These are phyloP conservation scores for Lachancea sp. DNA, from an alignment of 805 yeast genomes.

Conservation along the genomic window DNA sequence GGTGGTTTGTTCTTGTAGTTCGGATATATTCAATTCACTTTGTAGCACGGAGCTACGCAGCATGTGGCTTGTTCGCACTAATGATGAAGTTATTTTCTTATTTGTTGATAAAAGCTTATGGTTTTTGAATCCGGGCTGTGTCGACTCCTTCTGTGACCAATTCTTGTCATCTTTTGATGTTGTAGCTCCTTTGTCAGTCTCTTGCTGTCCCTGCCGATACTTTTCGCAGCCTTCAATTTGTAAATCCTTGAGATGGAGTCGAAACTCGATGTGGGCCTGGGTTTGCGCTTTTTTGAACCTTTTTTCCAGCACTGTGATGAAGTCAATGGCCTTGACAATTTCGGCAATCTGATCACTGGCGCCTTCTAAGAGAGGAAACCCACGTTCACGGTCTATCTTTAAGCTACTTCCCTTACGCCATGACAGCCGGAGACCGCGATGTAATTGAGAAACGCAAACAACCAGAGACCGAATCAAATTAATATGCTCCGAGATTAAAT, in stretches of 20 bases:
- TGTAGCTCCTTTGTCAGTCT: too few relatives aligned
- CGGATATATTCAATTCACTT: constrained; percentile 32
- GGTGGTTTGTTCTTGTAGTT: constrained; percentile 29
- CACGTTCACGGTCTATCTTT: neutral
- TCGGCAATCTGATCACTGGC: constrained; percentile 4
- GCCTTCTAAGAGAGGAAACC: neutral
- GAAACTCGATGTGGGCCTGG: constrained; percentile 4
- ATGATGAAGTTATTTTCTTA: constrained; percentile 27
- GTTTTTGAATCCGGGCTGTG: constrained; percentile 1
- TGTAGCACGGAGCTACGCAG: constrained; percentile 31
- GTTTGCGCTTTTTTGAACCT: constrained; percentile 4
- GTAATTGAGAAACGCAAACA: constrained; percentile 5
- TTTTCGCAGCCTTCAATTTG: constrained; percentile 4
- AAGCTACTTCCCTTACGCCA: constrained; percentile 1
- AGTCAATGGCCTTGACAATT: constrained; percentile 5
- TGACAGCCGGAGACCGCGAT: constrained; percentile 6
- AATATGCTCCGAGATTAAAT: constrained; percentile 2
- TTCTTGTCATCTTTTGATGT: too few relatives aligned
- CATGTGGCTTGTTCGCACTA: constrained; percentile 30
- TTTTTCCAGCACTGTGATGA: constrained; percentile 3
- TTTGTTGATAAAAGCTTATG: constrained; percentile 22
- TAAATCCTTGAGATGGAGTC: constrained; percentile 4
- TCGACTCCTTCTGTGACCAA: too few relatives aligned
- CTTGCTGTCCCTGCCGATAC: neutral
- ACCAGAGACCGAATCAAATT: constrained; percentile 4